Evolutionary conservation across 768 basidiomycete species (phyloP).

Genomic region (Mycena chlorophos): DNA sequence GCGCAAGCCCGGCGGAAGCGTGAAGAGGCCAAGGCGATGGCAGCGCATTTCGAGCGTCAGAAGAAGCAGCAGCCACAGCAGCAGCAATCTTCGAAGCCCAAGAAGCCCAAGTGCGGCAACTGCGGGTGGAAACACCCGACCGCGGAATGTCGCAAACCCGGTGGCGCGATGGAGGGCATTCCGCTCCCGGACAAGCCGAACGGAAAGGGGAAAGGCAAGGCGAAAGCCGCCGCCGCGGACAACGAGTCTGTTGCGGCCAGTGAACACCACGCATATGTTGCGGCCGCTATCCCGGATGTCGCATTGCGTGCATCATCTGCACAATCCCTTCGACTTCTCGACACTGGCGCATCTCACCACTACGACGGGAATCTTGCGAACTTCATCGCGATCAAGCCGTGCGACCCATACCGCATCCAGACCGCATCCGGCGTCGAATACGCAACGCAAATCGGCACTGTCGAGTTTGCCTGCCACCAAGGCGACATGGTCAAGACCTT

Average conservation of each 20-base stretch:
- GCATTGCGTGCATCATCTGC: not conserved
- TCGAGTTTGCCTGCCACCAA: not conserved
- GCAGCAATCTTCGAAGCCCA: not conserved
- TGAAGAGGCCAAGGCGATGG: slow-evolving; percentile 12
- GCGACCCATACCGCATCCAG: not conserved
- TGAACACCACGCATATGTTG: not conserved
- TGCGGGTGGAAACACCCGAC: slow-evolving; percentile 1
- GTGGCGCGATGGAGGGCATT: slow-evolving; percentile 4
- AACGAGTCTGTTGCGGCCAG: not conserved
- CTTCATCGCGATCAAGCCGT: not conserved
- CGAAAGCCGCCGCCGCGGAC: slow-evolving; percentile 11
- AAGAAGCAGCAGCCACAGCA: slow-evolving; percentile 3
- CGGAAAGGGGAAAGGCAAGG: not conserved
- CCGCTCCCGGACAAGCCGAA: slow-evolving; percentile 1
- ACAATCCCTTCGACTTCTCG: slow-evolving; percentile 1
- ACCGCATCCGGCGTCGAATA: not conserved
- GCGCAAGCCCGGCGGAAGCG: slow-evolving; percentile 4
- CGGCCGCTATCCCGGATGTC: not conserved
- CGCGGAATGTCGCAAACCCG: slow-evolving; percentile 5
- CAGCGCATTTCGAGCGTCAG: slow-evolving; percentile 6
- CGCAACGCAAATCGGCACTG: slow-evolving; percentile 3
- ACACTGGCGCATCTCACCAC: slow-evolving; percentile 7
- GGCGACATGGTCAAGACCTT: not conserved
- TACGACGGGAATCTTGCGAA: slow-evolving; percentile 2
- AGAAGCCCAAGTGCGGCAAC: slow-evolving; percentile 4